These are phyloP conservation scores for Neurospora sp. DNA, from an alignment of 495 filamentous ascomycete genomes.

Conservation along the genomic window DNA sequence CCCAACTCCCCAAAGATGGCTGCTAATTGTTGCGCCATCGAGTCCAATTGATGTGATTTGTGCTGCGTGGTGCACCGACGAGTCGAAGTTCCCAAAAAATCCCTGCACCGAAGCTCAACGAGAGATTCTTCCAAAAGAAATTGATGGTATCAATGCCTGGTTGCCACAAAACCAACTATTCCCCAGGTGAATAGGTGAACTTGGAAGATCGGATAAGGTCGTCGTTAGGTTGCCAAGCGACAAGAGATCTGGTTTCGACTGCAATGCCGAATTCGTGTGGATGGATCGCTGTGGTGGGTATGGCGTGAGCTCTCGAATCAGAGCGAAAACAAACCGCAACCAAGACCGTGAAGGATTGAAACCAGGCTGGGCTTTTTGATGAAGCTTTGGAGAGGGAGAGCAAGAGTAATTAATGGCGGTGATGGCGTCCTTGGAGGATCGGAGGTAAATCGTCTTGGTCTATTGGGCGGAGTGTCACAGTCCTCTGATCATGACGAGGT, in stretches of 20 bases:
- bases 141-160: neutral
- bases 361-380: neutral
- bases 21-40: conserved; percentile 38
- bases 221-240: neutral
- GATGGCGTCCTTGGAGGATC: neutral
- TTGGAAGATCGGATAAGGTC: neutral
- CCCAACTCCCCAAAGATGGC: conserved; percentile 58
- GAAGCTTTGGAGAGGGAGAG: neutral
- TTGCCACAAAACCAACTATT: neutral
- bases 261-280: neutral
- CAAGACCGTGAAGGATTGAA: neutral
- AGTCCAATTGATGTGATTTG: conserved; percentile 3
- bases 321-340: conserved; percentile 1
- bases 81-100: neutral
- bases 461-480: neutral
- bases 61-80: conserved; percentile 1
- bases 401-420: neutral
- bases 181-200: neutral
- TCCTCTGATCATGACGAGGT: neutral
- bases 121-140: neutral
- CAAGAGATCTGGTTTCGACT: neutral
- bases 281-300: conserved; percentile 1
- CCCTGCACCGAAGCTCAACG: neutral
- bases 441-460: neutral
- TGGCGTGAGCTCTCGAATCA: conserved; percentile 14